Base-by-base conservation (phyloP, 148 eudicot genomes). In the Talinum fruticosum region DNA sequence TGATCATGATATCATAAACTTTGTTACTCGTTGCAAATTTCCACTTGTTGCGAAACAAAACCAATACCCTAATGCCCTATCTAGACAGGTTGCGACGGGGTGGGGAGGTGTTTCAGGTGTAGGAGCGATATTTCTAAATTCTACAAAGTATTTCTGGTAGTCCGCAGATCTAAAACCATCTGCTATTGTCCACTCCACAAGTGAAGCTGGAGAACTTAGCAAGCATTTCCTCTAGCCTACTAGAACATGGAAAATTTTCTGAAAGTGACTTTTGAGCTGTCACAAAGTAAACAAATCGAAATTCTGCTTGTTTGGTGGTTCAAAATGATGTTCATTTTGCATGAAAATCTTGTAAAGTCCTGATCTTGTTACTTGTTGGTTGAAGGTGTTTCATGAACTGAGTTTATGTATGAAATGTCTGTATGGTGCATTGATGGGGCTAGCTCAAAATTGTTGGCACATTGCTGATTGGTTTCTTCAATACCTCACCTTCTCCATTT, bases 281-380 rank as follows among this genome's bases (percentile, higher is more conserved):
- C n/a, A n/a, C n/a, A n/a, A n/a, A n/a, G n/a, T n/a, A n/a, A n/a
- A n/a, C n/a, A n/a, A n/a, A n/a, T n/a, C n/a, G n/a, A n/a, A n/a
- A n/a, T 4, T 54, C 21, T 19, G 26, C 99, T 53, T 95, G 99
- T 82, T 97, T 97, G 51, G 92, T 95, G 79, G 99, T 92, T 73
- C 99, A 95, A 97, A n/a, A n/a, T n/a, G n/a, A n/a, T n/a, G n/a
- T n/a, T n/a, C n/a, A n/a, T n/a, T n/a, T n/a, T n/a, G n/a, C n/a
- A n/a, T n/a, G n/a, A n/a, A n/a, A n/a, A n/a, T n/a, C n/a, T n/a
- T n/a, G 99, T 95, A 80, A 34, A 21, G 36, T 66, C 44, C 68
- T 66, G 26, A 15, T 75, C 81, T 41, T 53, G 37, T 28, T 53
- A 15, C 19, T 14, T 24, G 10, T 5, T 54, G 18, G 19, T 54